Percentiles rank a stretch among this genome's conserved stretches.
These are phyloP conservation scores for Magnusiomyces magnusii DNA, from an alignment of 1,139 yeast genomes.

Conservation along the genomic window DNA sequence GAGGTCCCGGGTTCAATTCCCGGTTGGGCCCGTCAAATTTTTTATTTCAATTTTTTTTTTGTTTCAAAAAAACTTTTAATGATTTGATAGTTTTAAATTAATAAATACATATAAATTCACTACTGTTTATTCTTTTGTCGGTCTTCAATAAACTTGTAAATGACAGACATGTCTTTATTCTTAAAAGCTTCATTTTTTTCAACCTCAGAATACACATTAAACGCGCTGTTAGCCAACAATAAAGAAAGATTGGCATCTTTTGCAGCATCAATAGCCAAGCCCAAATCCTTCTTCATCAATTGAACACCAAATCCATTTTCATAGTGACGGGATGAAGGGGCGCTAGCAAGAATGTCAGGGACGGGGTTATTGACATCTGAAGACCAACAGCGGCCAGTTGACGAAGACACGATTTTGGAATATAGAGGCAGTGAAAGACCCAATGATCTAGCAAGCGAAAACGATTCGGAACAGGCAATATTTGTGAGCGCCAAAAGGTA, in stretches of 20 bases:
- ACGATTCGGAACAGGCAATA: constrained; percentile 54
- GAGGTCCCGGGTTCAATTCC: constrained; percentile 1
- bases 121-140: no score
- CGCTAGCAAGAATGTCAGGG: constrained; percentile 41
- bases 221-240: constrained; percentile 27
- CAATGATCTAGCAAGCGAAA: constrained; percentile 49
- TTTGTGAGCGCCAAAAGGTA: constrained; percentile 52
- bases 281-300: constrained; percentile 51
- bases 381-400: constrained; percentile 59
- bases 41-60: no score
- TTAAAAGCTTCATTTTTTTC: constrained; percentile 20
- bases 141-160: constrained; percentile 29
- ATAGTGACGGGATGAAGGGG: constrained; percentile 45
- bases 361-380: constrained; percentile 55
- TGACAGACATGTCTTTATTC: constrained; percentile 31
- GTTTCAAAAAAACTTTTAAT: no score
- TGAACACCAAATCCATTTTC: constrained; percentile 50
- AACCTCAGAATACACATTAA: constrained; percentile 28
- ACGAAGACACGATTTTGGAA: constrained; percentile 47
- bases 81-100: no score
- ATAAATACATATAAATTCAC: no score
- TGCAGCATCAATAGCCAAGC: constrained; percentile 48
- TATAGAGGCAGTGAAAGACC: constrained; percentile 45
- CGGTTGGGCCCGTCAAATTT: background rate
- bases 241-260: constrained; percentile 22